Percentiles rank a stretch among this genome's conserved stretches.
These are phyloP conservation scores for Pythium aquatile DNA, from an alignment of 352 stramenopile genomes.

Conservation along the genomic window DNA sequence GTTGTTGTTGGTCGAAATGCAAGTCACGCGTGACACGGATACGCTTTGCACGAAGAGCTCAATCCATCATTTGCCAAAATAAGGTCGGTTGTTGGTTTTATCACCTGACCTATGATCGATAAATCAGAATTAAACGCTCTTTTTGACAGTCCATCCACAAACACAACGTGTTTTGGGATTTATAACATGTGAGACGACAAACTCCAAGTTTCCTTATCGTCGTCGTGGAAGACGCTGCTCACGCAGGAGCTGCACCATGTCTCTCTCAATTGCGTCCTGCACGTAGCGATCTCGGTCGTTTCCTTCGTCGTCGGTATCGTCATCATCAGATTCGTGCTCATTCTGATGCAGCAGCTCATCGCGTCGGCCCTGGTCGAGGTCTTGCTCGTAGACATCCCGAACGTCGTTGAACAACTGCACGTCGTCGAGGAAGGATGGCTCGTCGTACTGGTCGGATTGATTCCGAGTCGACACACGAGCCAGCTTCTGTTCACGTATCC, in stretches of 20 bases:
- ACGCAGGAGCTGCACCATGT: constrained; percentile 35
- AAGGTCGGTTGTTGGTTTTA: not conserved
- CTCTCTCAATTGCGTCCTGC: constrained; percentile 36
- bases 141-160: no score
- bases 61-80: constrained; percentile 10
- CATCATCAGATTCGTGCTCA: not conserved
- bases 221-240: constrained; percentile 18
- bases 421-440: constrained; percentile 25
- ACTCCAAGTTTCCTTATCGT: not conserved
- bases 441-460: not conserved
- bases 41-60: constrained; percentile 11
- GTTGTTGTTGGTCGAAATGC: not conserved
- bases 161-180: constrained; percentile 6
- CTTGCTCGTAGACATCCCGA: constrained; percentile 32
- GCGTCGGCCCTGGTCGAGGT: constrained; percentile 22
- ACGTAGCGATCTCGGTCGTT: constrained; percentile 24
- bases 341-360: not conserved
- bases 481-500: constrained; percentile 32
- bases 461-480: constrained; percentile 11
- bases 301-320: not conserved
- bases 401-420: constrained; percentile 46
- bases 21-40: constrained; percentile 12
- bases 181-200: not conserved
- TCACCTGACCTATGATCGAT: no score
- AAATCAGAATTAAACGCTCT: no score